phyloP scores from a whole-genome alignment of 106 monocot genomes.

The Vanilla planifolia region DNA sequence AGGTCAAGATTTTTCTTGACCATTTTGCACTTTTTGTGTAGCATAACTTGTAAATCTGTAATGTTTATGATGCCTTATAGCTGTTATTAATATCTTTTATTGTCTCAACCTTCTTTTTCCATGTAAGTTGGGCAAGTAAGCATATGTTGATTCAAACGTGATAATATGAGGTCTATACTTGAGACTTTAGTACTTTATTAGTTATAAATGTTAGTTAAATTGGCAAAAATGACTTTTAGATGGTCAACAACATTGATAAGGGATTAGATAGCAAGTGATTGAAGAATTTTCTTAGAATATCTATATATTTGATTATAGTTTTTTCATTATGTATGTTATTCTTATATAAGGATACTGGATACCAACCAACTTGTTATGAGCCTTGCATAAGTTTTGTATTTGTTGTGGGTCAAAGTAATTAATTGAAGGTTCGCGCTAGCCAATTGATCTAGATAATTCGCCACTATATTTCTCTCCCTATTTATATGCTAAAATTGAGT shows the following conservation, averaged over 20 bases:
- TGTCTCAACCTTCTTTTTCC: constrained; percentile 76
- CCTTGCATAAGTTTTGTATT: too few relatives aligned
- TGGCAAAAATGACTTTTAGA: constrained; percentile 90
- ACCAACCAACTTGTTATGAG: too few relatives aligned
- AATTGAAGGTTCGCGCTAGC: too few relatives aligned
- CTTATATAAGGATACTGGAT: too few relatives aligned
- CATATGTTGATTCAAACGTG: constrained; percentile 74
- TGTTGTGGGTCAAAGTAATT: too few relatives aligned
- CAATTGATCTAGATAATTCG: too few relatives aligned
- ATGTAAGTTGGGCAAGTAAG: constrained; percentile 66
- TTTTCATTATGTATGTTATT: too few relatives aligned
- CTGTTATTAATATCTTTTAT: constrained; percentile 37
- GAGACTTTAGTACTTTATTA: constrained; percentile 71
- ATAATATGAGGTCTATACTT: constrained; percentile 59
- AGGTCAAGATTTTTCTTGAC: constrained; percentile 30
- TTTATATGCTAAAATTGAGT: too few relatives aligned
- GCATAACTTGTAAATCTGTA: constrained; percentile 77
- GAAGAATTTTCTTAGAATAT: too few relatives aligned
- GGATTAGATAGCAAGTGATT: constrained; percentile 80
- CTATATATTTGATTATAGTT: too few relatives aligned
- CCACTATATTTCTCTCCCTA: too few relatives aligned
- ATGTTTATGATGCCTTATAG: constrained; percentile 82
- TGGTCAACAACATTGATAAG: constrained; percentile 98
- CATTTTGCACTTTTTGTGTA: constrained; percentile 21
- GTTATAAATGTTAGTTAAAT: constrained; percentile 86